These are phyloP conservation scores for Fusarium pseudoanthophilum DNA, from an alignment of 2,329 filamentous ascomycete species.

Conservation along the genomic window DNA sequence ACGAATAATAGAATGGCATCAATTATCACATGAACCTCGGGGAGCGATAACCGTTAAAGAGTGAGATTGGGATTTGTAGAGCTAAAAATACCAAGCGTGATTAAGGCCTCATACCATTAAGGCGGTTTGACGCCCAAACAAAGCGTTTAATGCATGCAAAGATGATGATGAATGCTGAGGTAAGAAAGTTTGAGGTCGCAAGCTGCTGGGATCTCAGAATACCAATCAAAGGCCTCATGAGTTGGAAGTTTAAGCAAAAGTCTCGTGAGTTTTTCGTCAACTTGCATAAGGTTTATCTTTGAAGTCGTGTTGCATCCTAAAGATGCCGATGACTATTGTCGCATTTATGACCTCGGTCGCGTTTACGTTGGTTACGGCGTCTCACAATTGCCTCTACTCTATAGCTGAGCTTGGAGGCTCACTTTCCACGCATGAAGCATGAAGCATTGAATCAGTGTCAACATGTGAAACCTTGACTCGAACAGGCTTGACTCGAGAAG, in stretches of 20 bases:
- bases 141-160: neutral
- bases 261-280: neutral
- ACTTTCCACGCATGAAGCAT: neutral
- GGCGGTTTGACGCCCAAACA: neutral
- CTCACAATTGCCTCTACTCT: neutral
- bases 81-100: neutral
- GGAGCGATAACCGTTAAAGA: neutral
- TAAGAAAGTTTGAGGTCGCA: neutral
- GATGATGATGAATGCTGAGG: neutral
- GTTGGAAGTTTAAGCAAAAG: neutral
- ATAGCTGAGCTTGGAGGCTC: neutral
- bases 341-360: neutral
- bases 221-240: neutral
- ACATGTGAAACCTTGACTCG: slow-evolving; percentile 27
- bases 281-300: neutral
- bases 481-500: slow-evolving; percentile 16
- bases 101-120: neutral
- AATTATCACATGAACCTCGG: slow-evolving; percentile 1
- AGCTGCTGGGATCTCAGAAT: neutral
- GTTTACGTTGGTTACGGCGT: neutral
- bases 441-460: neutral
- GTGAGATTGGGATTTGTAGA: neutral
- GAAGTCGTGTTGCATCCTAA: no score
- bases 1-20: slow-evolving; percentile 24
- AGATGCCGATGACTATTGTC: neutral